Evolutionary conservation across 2,329 filamentous ascomycete genomes (phyloP), one percentile per base, ranked within the genome.

Genomic region (Fusarium xylarioides): DNA sequence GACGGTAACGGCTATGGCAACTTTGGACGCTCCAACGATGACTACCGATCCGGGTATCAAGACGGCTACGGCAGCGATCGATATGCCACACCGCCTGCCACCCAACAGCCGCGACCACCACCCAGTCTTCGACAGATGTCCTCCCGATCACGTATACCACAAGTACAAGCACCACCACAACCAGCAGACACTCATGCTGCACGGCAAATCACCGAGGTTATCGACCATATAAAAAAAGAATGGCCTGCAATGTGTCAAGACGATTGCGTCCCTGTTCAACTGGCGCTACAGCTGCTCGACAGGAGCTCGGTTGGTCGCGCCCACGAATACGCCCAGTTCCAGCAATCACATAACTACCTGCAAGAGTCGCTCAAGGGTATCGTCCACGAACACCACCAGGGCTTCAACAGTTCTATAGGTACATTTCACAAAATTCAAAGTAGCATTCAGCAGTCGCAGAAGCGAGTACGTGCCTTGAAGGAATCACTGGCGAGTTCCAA

Each of bases 391-490:
- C 95, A 99, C 80, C 95, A 99, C 80, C 96, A 99, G 82, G 97
- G 96, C 52, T 99, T 99, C 88, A 99, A 98, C 84, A 97, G 94
- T 82, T 98, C 95, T 56, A 98, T 99, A 72, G 96, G 95, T 81
- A 98, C 95, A 26, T 99, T 98, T 80, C 97, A 99, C 86, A 98
- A 97, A 83, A 99, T 99, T 70, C 96, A 99, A 82, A 91, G 91
- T 58, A 97, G 94, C 82, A 96, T 99, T 74, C 93, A 95, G 77
- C 87, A 90, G 56, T 97, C 95, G 21, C 96, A 99, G 82, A 91
- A 91, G 78, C 91, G 94, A 68, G 94, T 99, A 60, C 91, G 95
- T 66, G 86, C 87, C 18, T 86, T 99, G 70, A 96, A 95, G 81
- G 91, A 95, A 64, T 94, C 94, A n/a, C 86, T 99, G 64, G 88